Percentiles rank a stretch among this genome's conserved stretches.
Evolutionary conservation across 495 filamentous ascomycete species (phyloP).

Genomic region (Neurospora cerealis): DNA sequence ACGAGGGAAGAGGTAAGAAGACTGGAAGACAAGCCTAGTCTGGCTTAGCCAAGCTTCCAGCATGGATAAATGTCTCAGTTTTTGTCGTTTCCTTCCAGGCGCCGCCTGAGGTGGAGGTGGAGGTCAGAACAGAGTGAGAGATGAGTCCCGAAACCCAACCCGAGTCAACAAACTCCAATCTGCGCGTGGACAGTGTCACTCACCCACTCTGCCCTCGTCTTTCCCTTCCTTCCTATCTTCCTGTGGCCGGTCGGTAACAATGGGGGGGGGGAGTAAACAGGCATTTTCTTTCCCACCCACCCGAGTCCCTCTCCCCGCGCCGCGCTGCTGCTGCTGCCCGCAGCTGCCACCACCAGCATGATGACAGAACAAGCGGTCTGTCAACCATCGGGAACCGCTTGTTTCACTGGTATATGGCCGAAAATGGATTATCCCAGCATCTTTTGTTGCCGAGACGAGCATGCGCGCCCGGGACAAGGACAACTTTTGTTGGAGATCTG

Average conservation of each 20-base stretch:
- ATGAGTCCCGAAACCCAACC: background rate
- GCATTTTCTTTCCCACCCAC: background rate
- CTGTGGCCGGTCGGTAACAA: background rate
- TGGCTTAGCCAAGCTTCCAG: background rate
- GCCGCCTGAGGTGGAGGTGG: background rate
- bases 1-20: background rate
- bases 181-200: background rate
- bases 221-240: background rate
- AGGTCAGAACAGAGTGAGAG: background rate
- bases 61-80: background rate
- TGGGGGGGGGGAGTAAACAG: too few species aligned
- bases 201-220: background rate
- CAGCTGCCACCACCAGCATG: background rate
- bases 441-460: background rate
- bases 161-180: background rate
- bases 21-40: background rate
- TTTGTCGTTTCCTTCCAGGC: background rate
- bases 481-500: constrained; percentile 5
- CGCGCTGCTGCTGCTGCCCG: background rate
- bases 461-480: background rate
- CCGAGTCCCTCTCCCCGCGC: background rate
- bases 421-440: background rate
- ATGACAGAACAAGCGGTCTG: background rate
- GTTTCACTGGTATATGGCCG: background rate
- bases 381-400: background rate